phyloP scores from a whole-genome alignment of 345 rosid species.

The Gossypium anomalum region DNA sequence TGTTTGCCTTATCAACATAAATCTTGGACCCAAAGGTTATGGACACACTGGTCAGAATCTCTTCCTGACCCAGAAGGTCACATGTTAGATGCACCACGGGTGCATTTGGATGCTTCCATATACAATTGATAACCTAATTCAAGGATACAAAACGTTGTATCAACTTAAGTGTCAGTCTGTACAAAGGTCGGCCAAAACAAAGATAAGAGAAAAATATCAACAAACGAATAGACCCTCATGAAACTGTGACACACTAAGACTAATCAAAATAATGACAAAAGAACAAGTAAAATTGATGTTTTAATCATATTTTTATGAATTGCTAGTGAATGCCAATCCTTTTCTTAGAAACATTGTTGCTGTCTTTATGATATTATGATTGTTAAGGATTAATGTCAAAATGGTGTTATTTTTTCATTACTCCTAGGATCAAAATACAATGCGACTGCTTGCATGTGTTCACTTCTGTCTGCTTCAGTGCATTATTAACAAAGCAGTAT shows the following conservation, averaged over 20 bases:
- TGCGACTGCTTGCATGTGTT: background rate
- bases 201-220: background rate
- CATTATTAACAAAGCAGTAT: background rate
- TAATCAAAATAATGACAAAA: background rate
- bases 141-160: slow-evolving; percentile 3
- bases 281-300: background rate
- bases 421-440: background rate
- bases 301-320: background rate
- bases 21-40: slow-evolving; percentile 77
- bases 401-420: background rate
- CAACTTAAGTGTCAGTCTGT: background rate
- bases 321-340: background rate
- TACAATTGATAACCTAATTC: slow-evolving; percentile 68
- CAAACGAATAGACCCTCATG: background rate
- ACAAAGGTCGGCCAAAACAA: background rate
- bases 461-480: background rate
- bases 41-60: slow-evolving; percentile 49
- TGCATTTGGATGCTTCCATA: slow-evolving; percentile 83
- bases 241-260: background rate
- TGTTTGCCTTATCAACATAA: slow-evolving; percentile 51
- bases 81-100: slow-evolving; percentile 63
- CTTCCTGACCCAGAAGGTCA: slow-evolving; percentile 85
- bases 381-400: background rate
- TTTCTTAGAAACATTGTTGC: background rate
- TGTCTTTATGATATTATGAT: background rate